Evolutionary conservation across 768 basidiomycete genomes (phyloP).

Genomic region (Agrocybe pediades): DNA sequence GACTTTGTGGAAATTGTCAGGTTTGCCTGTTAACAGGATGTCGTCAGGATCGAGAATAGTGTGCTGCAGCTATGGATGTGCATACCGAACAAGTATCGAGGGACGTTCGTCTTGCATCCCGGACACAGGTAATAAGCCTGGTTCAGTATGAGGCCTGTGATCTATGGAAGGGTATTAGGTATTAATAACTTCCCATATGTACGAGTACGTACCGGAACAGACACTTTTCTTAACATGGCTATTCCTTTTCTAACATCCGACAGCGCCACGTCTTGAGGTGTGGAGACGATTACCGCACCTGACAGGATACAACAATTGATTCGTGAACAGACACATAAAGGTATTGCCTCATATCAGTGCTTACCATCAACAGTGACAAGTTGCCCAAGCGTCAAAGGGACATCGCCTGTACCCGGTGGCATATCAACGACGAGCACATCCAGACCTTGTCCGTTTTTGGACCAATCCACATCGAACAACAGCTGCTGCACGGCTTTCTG

Average conservation of each 20-base stretch:
- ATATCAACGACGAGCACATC: slow-evolving; percentile 93
- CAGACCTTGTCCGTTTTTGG: slow-evolving; percentile 48
- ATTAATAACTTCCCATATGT: background rate
- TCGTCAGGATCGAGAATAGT: slow-evolving; percentile 45
- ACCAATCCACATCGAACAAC: slow-evolving; percentile 95
- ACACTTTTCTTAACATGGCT: slow-evolving; percentile 87
- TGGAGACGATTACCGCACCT: slow-evolving; percentile 95
- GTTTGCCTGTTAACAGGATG: slow-evolving; percentile 50
- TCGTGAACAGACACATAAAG: background rate
- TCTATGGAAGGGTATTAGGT: slow-evolving; percentile 43
- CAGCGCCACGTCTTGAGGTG: slow-evolving; percentile 92
- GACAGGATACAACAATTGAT: no score
- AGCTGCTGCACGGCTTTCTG: slow-evolving; percentile 97
- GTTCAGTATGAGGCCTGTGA: slow-evolving; percentile 86
- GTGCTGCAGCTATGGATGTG: background rate
- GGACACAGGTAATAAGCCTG: slow-evolving; percentile 84
- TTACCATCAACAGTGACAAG: slow-evolving; percentile 21
- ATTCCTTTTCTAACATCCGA: slow-evolving; percentile 93
- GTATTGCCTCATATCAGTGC: background rate
- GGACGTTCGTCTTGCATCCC: slow-evolving; percentile 58
- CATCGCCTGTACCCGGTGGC: slow-evolving; percentile 97
- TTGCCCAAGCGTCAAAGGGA: slow-evolving; percentile 78
- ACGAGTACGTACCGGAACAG: slow-evolving; percentile 68
- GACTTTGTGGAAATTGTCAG: slow-evolving; percentile 60
- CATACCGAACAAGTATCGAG: slow-evolving; percentile 33